Base-by-base conservation (phyloP, 176 grass and related monocot genomes). In the Dactylis glomerata region DNA sequence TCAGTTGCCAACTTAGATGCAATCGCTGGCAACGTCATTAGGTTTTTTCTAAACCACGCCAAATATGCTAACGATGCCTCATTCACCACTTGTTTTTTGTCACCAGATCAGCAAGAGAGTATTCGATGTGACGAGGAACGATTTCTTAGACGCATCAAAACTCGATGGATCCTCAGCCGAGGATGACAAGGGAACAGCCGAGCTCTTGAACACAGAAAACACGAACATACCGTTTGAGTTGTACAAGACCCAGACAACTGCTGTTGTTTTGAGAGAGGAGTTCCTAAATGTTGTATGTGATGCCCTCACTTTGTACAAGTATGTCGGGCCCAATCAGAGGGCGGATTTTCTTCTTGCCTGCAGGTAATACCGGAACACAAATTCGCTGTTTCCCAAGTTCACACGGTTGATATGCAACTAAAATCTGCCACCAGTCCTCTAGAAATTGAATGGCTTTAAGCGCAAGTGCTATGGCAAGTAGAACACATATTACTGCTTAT, bases 241-340 rank as follows among this genome's bases (percentile, higher is more conserved):
- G 61, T 64, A 64, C 61, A 64, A 64, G 61, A 64, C 6, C 61
- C 61, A 64, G 61, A 64, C 61, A 32, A 64, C 61, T 32, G 61
- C 15, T 32, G 27, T 31, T 32, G 28, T 64, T 64, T 64, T 28
- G 28, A 64, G 61, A 31, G 61, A 64, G 28, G 61, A 64, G 61
- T 64, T 64, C 61, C 61, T 64, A 64, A 64, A 32, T 64, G 61
- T 64, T 64, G 61, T 64, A 8, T 64, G 61, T 64, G 61, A 64
- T 64, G 61, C 61, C 28, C 61, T 64, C 61, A 64, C 61, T 64
- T 64, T 32, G 61, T 64, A 64, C 61, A 64, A 64, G 61, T 64
- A 64, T 64, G 61, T 64, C 28, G 61, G 61, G 27, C 61, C 61
- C 14, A 64, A 64, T 64, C 61, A 64, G 61, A 64, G 61, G 61